These are phyloP conservation scores for Alternaria triticimaculans DNA, from an alignment of 2,329 filamentous ascomycete genomes.

Conservation along the genomic window DNA sequence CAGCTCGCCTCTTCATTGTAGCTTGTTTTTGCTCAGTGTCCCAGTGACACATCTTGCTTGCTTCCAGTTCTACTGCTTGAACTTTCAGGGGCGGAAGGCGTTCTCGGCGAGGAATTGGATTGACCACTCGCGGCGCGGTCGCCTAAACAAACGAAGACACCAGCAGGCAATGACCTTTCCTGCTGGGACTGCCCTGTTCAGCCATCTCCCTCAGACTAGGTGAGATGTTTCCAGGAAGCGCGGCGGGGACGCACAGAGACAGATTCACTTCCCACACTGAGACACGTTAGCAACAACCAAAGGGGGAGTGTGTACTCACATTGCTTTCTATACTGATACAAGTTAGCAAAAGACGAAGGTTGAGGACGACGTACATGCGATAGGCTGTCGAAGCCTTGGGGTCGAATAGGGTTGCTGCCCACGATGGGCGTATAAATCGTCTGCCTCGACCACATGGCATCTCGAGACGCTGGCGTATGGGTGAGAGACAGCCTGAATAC, in stretches of 20 bases:
- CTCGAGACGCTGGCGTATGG: neutral
- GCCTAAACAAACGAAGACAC: neutral
- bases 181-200: constrained; percentile 15
- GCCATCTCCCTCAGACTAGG: neutral
- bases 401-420: neutral
- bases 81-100: neutral
- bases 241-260: constrained; percentile 17
- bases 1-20: neutral
- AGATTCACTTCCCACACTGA: constrained; percentile 10
- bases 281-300: neutral
- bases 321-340: neutral
- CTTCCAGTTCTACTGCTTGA: neutral
- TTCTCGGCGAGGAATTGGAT: neutral
- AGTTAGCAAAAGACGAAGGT: neutral
- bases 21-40: neutral
- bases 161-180: neutral
- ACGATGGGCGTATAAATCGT: neutral
- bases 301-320: neutral
- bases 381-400: neutral
- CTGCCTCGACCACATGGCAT: neutral
- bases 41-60: neutral
- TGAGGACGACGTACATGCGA: neutral
- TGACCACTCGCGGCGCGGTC: neutral
- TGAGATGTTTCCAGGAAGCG: constrained; percentile 14
- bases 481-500: neutral